Evolutionary conservation across 371 early-diverging fungal genomes (phyloP).

Genomic region (Apophysomyces elegans): DNA sequence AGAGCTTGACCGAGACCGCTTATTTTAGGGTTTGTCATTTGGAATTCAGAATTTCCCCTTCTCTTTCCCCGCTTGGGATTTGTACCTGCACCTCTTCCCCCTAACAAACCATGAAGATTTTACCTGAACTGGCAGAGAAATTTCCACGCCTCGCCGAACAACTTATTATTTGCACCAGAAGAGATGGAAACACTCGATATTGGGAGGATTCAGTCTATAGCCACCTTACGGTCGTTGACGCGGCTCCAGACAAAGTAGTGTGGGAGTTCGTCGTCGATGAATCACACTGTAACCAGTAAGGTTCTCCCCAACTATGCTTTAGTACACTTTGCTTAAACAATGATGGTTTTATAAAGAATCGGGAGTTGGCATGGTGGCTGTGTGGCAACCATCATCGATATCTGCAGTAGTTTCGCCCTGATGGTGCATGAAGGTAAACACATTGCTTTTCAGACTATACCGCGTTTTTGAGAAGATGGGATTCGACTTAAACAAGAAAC

Average conservation of each 20-base stretch:
- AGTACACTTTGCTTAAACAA: neutral
- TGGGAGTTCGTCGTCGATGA: conserved; percentile 43
- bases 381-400: conserved; percentile 50
- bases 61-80: neutral
- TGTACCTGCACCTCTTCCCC: neutral
- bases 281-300: conserved; percentile 41
- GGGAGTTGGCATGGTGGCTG: conserved; percentile 51
- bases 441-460: neutral
- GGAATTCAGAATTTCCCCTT: neutral
- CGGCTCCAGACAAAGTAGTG: conserved; percentile 26
- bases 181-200: conserved; percentile 5
- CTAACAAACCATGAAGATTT: conserved; percentile 21
- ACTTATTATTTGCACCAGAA: conserved; percentile 4
- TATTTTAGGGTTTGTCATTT: too few relatives aligned
- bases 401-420: conserved; percentile 49
- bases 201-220: conserved; percentile 26
- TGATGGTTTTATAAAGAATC: conserved; percentile 13
- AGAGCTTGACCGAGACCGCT: too few relatives aligned
- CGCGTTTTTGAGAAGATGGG: neutral
- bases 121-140: conserved; percentile 17
- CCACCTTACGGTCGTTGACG: conserved; percentile 23
- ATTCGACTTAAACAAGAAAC: neutral
- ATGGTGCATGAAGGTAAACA: conserved; percentile 23
- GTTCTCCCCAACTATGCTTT: neutral
- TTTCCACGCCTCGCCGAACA: conserved; percentile 26